Percentiles rank a stretch among this genome's conserved stretches.
Evolutionary conservation across 1,284 basidiomycete species (phyloP).

Genomic region (Ceratobasidium sp.): DNA sequence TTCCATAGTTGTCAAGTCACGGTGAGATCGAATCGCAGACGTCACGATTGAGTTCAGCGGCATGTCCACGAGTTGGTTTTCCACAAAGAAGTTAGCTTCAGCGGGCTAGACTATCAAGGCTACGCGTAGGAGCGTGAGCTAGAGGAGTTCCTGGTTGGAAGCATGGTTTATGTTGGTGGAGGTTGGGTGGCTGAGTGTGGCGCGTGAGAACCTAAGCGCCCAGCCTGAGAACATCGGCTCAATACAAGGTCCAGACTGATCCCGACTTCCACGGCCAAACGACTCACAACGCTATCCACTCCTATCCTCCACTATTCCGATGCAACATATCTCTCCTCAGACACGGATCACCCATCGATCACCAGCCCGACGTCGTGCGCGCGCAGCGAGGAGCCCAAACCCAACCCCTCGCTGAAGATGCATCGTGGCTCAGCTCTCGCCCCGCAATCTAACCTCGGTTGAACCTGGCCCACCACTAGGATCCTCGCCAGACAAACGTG

Average conservation of each 20-base stretch:
- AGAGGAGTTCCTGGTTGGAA: neutral
- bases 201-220: conserved; percentile 19
- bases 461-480: conserved; percentile 9
- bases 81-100: too few relatives aligned
- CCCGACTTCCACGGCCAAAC: conserved; percentile 6
- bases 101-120: neutral
- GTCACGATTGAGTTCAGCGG: neutral
- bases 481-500: conserved; percentile 18
- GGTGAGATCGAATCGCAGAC: conserved; percentile 10
- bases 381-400: conserved; percentile 4
- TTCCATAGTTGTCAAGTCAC: neutral
- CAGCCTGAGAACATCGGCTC: conserved; percentile 1
- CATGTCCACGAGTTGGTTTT: neutral
- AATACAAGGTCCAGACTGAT: neutral
- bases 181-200: conserved; percentile 10
- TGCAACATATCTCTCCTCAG: neutral
- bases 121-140: neutral
- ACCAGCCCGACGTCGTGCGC: too few relatives aligned
- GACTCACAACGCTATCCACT: neutral
- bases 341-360: neutral
- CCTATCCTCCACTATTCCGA: neutral
- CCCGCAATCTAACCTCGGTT: conserved; percentile 28
- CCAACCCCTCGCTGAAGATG: neutral
- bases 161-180: neutral
- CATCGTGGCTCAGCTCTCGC: conserved; percentile 18